phyloP scores from a whole-genome alignment of 345 rosid genomes.

The Citrus cavaleriei region DNA sequence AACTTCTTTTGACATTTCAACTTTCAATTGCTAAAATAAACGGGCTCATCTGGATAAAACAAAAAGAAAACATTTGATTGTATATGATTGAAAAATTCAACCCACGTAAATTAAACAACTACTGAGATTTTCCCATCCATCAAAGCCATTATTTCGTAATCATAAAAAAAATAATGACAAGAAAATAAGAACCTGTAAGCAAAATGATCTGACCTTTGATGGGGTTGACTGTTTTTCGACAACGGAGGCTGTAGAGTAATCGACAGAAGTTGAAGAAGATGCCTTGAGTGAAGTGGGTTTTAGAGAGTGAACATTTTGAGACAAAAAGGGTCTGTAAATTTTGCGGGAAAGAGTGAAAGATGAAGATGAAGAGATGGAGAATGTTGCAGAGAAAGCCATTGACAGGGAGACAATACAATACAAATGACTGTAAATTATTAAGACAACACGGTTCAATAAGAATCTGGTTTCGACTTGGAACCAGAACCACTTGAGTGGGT shows the following conservation, averaged over 20 bases:
- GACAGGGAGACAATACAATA: not conserved
- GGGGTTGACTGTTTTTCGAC: slow-evolving; percentile 36
- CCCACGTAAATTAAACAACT: not conserved
- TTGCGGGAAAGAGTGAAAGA: slow-evolving; percentile 35
- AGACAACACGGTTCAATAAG: not conserved
- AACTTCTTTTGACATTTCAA: not conserved
- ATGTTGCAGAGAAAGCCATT: slow-evolving; percentile 45
- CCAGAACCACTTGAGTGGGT: not conserved
- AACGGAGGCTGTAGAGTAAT: slow-evolving; percentile 33
- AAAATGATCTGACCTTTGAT: slow-evolving; percentile 40
- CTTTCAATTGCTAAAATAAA: not conserved
- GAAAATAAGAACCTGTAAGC: not conserved
- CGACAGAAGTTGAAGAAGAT: slow-evolving; percentile 45
- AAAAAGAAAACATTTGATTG: not conserved
- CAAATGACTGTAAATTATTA: not conserved
- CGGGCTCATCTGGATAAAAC: not conserved
- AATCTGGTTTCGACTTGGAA: not conserved
- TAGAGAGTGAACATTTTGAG: slow-evolving; percentile 14
- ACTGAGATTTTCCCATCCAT: not conserved
- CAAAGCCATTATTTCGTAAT: not conserved
- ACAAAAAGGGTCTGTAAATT: slow-evolving; percentile 24
- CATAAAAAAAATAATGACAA: not conserved
- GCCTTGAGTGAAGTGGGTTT: slow-evolving; percentile 60
- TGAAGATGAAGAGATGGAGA: slow-evolving; percentile 35
- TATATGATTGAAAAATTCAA: not conserved